Evolutionary conservation across 2,329 filamentous ascomycete genomes (phyloP), one percentile per base, ranked within the genome.

Genomic region (Ophiobolus disseminans): DNA sequence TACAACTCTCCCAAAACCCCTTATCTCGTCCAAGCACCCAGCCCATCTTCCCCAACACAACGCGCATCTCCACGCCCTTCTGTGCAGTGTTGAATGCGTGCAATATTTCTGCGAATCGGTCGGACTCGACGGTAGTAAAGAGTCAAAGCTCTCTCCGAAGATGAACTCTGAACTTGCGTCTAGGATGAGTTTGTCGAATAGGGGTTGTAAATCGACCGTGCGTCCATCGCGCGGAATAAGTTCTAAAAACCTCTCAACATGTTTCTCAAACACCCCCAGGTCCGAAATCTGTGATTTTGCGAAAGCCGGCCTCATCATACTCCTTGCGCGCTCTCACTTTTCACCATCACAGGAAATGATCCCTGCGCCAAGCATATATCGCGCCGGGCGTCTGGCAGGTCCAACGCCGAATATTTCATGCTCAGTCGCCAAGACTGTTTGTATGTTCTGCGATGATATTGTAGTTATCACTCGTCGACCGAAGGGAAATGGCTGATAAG

Each of bases 121-220:
- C 2, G 56, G 53, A 20, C 58, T 63, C 30, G 65, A 63, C 14
- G 58, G 41, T 6, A 71, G 55, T 39, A 74, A 70, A 36, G 62
- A 69, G 40, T 40, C 40, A 22, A 58, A 46, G 10, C 41, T 68
- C 40, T 73, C 65, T 41, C 74, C 73, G 45, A 75, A 74, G 19
- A 76, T 65, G 55, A 77, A 76, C 37, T 77, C 73, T 5, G 73
- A 74, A 2, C 73, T 70, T 26, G 72, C 65, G 46, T 77, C 75
- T 44, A 77, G 69, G 22, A 55, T 57, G 53, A 57, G 37, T 26
- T 13, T 26, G 22, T 55, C 52, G 49, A 58, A 58, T 19, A 55
- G 34, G 9, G 43, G 48, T 36, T 48, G 40, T 23, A 57, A 40
- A 42, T 58, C 47, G 14, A 60, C 45, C 4, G 19, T 26, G 13